Evolutionary conservation across 148 eudicot genomes (phyloP).

Genomic region (Mesembryanthemum crystallinum): DNA sequence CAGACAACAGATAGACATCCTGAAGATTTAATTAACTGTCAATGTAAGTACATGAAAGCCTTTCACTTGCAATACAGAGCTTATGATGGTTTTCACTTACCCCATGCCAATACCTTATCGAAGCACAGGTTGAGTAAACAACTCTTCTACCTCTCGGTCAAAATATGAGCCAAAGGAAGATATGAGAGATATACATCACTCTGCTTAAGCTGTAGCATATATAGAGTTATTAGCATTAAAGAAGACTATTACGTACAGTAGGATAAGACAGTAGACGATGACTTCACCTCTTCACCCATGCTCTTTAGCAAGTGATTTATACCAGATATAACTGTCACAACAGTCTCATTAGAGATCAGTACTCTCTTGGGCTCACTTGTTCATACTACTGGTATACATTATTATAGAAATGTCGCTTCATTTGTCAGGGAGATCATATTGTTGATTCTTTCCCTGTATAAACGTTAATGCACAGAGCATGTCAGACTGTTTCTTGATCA

Average conservation of each 20-base stretch:
- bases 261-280: not conserved
- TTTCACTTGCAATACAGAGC: not conserved
- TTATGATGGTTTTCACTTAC: constrained; percentile 39
- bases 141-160: constrained; percentile 87
- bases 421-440: constrained; percentile 67
- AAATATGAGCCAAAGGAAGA: constrained; percentile 98
- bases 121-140: constrained; percentile 67
- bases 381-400: constrained; percentile 98
- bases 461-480: constrained; percentile 12
- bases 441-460: constrained; percentile 52
- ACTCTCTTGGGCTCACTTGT: constrained; percentile 99
- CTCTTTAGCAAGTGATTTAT: constrained; percentile 63
- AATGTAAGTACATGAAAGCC: not conserved
- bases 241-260: not conserved
- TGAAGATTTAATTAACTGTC: constrained; percentile 31
- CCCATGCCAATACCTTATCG: constrained; percentile 97
- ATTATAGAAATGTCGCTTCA: constrained; percentile 85
- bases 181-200: constrained; percentile 77
- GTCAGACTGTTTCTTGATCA: constrained; percentile 12
- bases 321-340: constrained; percentile 80
- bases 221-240: not conserved
- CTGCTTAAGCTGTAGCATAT: constrained; percentile 50
- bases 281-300: constrained; percentile 71
- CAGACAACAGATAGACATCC: constrained; percentile 76
- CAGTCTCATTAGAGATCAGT: constrained; percentile 73